phyloP scores from a whole-genome alignment of 2,329 filamentous ascomycete species.

The Colletotrichum sp. region DNA sequence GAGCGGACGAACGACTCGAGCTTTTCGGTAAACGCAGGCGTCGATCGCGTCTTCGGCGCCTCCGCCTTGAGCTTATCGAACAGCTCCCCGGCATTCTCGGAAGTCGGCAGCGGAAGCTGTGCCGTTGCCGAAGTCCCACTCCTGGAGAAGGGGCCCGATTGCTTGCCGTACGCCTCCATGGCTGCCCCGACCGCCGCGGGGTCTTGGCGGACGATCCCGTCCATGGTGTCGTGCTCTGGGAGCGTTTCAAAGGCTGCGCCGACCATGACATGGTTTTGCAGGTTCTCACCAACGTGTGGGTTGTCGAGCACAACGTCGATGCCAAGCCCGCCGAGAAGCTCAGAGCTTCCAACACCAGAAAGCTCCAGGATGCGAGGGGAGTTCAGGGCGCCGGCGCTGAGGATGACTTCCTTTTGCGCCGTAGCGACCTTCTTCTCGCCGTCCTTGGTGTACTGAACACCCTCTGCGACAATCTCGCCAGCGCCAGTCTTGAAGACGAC shows the following conservation, averaged over 20 bases:
- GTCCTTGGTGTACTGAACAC: slow-evolving; percentile 22
- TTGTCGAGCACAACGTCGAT: slow-evolving; percentile 36
- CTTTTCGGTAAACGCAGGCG: slow-evolving; percentile 3
- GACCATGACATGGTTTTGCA: slow-evolving; percentile 37
- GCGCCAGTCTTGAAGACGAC: slow-evolving; percentile 25
- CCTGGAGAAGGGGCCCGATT: slow-evolving; percentile 25
- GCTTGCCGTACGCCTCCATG: slow-evolving; percentile 26
- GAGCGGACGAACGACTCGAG: slow-evolving; percentile 18
- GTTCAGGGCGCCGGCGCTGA: slow-evolving; percentile 46
- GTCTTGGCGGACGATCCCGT: slow-evolving; percentile 25
- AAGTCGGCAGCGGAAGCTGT: slow-evolving; percentile 25
- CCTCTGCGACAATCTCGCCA: slow-evolving; percentile 22
- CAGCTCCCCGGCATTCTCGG: slow-evolving; percentile 35
- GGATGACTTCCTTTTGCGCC: slow-evolving; percentile 44
- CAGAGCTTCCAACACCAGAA: slow-evolving; percentile 42
- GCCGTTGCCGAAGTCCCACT: slow-evolving; percentile 24
- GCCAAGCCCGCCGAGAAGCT: slow-evolving; percentile 34
- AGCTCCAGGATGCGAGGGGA: slow-evolving; percentile 48
- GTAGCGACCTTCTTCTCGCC: slow-evolving; percentile 21
- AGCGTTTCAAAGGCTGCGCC: slow-evolving; percentile 27
- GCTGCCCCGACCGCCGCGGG: slow-evolving; percentile 21
- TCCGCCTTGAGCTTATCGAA: not conserved
- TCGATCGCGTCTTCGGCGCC: slow-evolving; percentile 1
- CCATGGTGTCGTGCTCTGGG: slow-evolving; percentile 26
- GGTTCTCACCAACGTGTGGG: slow-evolving; percentile 42